Evolutionary conservation across 139 green algal species (phyloP).

Genomic region (Dunaliella primolecta): DNA sequence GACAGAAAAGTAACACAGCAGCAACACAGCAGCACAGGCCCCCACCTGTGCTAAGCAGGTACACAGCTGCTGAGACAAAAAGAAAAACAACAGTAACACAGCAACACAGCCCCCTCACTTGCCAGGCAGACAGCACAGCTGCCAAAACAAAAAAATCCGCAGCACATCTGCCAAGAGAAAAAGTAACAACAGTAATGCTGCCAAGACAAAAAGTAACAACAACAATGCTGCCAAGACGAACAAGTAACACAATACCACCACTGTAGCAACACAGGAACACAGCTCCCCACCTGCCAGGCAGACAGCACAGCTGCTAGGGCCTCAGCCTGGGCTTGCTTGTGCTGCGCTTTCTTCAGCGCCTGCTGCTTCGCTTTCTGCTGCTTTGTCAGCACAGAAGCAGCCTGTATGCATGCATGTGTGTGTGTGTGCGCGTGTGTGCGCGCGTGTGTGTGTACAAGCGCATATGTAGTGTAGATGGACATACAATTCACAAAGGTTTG

Average conservation of each 20-base stretch:
- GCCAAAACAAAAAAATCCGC: no score
- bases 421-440: neutral
- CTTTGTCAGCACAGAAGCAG: neutral
- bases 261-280: neutral
- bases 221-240: no score
- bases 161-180: no score
- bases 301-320: neutral
- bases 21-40: no score
- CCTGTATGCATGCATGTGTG: neutral
- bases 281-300: neutral
- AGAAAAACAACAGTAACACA: no score
- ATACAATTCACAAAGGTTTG: no score
- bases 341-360: neutral
- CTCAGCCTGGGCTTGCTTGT: conserved; percentile 1
- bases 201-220: no score
- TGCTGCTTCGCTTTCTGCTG: conserved; percentile 1
- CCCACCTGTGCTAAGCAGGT: no score
- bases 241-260: no score
- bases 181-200: no score
- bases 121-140: neutral
- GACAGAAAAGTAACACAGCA: no score
- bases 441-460: neutral
- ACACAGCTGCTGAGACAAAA: no score
- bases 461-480: neutral
- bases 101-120: neutral